These are phyloP conservation scores for Populus hybrid DNA, from an alignment of 441 rosid genomes.

Conservation along the genomic window DNA sequence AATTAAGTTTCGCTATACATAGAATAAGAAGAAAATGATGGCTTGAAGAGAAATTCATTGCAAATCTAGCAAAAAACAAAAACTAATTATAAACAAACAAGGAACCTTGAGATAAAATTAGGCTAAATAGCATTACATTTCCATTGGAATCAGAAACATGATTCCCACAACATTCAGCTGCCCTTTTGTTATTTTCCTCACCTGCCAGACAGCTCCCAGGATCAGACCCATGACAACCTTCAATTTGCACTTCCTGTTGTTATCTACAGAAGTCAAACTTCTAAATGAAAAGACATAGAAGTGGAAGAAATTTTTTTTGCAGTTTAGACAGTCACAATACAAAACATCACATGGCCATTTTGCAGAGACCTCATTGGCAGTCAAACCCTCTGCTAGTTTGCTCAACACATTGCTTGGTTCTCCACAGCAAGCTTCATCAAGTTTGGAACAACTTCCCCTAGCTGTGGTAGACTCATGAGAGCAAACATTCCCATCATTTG, in stretches of 20 bases:
- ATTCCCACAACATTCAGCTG: slow-evolving; percentile 31
- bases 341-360: slow-evolving; percentile 12
- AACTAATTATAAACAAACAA: not conserved
- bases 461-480: slow-evolving; percentile 41
- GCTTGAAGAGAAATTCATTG: not conserved
- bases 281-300: slow-evolving; percentile 35
- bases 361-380: slow-evolving; percentile 32
- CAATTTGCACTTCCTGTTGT: slow-evolving; percentile 56
- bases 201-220: slow-evolving; percentile 30
- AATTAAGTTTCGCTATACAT: slow-evolving; percentile 1
- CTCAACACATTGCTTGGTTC: slow-evolving; percentile 28
- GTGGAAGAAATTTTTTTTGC: not conserved
- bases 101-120: slow-evolving; percentile 5
- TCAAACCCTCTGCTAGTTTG: slow-evolving; percentile 26
- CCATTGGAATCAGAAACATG: slow-evolving; percentile 41
- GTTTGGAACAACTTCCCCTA: slow-evolving; percentile 37
- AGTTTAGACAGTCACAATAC: slow-evolving; percentile 1
- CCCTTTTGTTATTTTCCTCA: slow-evolving; percentile 27
- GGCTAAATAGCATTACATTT: slow-evolving; percentile 47
- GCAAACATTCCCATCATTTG: slow-evolving; percentile 43
- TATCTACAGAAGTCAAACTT: slow-evolving; percentile 48
- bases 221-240: slow-evolving; percentile 35
- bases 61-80: not conserved
- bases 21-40: not conserved
- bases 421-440: slow-evolving; percentile 23